Percentiles rank a stretch among this genome's conserved stretches.
These are phyloP conservation scores for Russula ochroleuca DNA, from an alignment of 768 basidiomycete genomes.

Conservation along the genomic window DNA sequence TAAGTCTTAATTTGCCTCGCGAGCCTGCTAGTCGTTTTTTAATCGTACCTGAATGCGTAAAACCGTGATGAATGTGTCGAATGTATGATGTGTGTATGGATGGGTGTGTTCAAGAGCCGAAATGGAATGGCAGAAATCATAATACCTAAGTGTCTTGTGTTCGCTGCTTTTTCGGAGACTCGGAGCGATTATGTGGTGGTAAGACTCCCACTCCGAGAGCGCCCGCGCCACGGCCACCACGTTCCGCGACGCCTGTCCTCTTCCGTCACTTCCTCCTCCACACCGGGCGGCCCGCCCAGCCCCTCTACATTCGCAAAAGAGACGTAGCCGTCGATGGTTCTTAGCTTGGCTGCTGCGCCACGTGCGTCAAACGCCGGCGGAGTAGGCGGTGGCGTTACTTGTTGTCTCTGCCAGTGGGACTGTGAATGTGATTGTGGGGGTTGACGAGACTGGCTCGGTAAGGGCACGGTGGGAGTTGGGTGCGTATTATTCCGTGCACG, in stretches of 20 bases:
- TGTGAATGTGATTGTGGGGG: neutral
- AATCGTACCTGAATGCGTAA: slow-evolving; percentile 5
- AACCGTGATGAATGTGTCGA: neutral
- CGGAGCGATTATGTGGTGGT: neutral
- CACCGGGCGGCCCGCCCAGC: slow-evolving; percentile 54
- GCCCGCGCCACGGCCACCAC: slow-evolving; percentile 23
- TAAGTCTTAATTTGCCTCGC: slow-evolving; percentile 1
- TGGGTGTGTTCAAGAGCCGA: neutral
- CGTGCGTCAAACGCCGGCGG: slow-evolving; percentile 53
- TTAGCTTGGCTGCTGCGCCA: slow-evolving; percentile 54
- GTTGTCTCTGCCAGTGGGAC: slow-evolving; percentile 16
- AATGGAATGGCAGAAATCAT: slow-evolving; percentile 2
- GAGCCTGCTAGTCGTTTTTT: slow-evolving; percentile 9
- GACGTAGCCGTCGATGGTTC: slow-evolving; percentile 57
- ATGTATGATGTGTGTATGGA: slow-evolving; percentile 10
- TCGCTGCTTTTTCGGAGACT: slow-evolving; percentile 1
- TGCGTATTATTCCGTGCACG: slow-evolving; percentile 22
- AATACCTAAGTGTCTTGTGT: neutral
- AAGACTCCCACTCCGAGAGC: slow-evolving; percentile 19
- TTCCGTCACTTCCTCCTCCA: slow-evolving; percentile 34
- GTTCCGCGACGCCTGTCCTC: slow-evolving; percentile 11
- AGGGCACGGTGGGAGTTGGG: neutral
- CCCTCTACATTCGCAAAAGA: slow-evolving; percentile 66
- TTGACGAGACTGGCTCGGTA: neutral
- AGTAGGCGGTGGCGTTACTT: slow-evolving; percentile 32